A percentile compares a stretch with the other conserved stretches of the same genome.
Conservation (phyloP, 2,329 filamentous ascomycete species). For the Dactylellina cionopaga region DNA sequence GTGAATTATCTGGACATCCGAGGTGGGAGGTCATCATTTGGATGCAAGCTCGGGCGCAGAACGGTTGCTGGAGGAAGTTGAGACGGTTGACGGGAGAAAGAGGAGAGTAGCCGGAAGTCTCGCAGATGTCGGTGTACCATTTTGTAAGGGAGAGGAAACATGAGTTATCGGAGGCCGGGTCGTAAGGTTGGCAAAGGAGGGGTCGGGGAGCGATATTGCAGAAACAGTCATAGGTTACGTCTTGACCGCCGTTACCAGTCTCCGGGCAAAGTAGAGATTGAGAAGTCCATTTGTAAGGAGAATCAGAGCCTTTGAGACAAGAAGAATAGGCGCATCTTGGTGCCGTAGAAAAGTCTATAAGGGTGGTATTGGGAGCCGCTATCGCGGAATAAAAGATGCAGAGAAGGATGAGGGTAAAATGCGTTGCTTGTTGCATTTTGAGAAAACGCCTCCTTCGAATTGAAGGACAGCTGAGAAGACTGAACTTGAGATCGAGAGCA, state of each 20-base stretch:
- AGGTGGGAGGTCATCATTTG: slow-evolving; percentile 24
- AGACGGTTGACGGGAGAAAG: not conserved
- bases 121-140: slow-evolving; percentile 16
- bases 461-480: no score
- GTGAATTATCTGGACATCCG: slow-evolving; percentile 20
- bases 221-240: slow-evolving; percentile 18
- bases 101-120: not conserved
- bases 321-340: slow-evolving; percentile 7
- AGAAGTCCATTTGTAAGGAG: slow-evolving; percentile 14
- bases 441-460: not conserved
- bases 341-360: slow-evolving; percentile 27
- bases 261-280: slow-evolving; percentile 20
- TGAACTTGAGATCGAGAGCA: no score
- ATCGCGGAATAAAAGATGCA: not conserved
- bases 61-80: slow-evolving; percentile 16
- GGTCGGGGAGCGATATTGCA: slow-evolving; percentile 20
- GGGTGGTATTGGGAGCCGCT: slow-evolving; percentile 1
- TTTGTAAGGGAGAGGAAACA: slow-evolving; percentile 15
- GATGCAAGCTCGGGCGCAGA: slow-evolving; percentile 17
- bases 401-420: not conserved
- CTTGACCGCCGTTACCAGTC: not conserved
- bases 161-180: slow-evolving; percentile 14
- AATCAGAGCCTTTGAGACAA: slow-evolving; percentile 3
- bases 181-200: slow-evolving; percentile 35
- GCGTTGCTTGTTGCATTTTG: slow-evolving; percentile 49